A percentile compares a stretch with the other conserved stretches of the same genome.
Evolutionary conservation across 352 stramenopile species (phyloP).

Genomic region (Salisapilia sapeloensis): DNA sequence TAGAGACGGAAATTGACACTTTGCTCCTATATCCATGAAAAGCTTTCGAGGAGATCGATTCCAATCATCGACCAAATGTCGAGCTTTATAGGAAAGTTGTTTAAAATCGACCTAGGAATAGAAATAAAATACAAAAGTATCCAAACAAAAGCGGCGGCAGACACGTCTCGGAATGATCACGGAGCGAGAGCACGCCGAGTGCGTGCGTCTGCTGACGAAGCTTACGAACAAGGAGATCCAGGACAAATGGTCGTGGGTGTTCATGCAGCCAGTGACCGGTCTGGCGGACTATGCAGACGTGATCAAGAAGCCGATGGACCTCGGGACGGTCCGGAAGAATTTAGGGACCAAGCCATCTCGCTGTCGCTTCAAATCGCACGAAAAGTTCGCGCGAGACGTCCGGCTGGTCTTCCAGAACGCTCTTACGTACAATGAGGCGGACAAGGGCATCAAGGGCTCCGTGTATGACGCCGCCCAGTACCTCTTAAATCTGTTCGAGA

Average conservation of each 20-base stretch:
- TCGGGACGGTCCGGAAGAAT: conserved; percentile 60
- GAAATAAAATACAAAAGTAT: no score
- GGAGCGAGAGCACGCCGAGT: conserved; percentile 52
- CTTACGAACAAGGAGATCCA: conserved; percentile 67
- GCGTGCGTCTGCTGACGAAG: conserved; percentile 58
- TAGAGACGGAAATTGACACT: no score
- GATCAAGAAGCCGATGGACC: conserved; percentile 73
- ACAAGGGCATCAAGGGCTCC: conserved; percentile 56
- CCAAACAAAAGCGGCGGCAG: no score
- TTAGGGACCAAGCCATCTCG: conserved; percentile 60
- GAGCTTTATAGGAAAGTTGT: no score
- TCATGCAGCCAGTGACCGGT: conserved; percentile 49
- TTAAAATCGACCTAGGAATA: no score
- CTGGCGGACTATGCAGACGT: conserved; percentile 56
- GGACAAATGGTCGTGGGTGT: conserved; percentile 78
- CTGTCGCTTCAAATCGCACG: conserved; percentile 71
- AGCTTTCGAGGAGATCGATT: no score
- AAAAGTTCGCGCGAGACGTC: conserved; percentile 70
- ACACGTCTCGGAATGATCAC: no score
- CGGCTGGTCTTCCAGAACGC: conserved; percentile 74
- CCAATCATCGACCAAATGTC: no score
- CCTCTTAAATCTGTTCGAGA: conserved; percentile 68
- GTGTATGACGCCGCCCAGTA: conserved; percentile 69
- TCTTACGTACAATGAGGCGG: conserved; percentile 58
- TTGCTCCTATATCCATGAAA: no score